A percentile compares a stretch with the other conserved stretches of the same genome.
Conservation (phyloP, 2,329 filamentous ascomycete genomes). For the Neocucurbitaria cava region DNA sequence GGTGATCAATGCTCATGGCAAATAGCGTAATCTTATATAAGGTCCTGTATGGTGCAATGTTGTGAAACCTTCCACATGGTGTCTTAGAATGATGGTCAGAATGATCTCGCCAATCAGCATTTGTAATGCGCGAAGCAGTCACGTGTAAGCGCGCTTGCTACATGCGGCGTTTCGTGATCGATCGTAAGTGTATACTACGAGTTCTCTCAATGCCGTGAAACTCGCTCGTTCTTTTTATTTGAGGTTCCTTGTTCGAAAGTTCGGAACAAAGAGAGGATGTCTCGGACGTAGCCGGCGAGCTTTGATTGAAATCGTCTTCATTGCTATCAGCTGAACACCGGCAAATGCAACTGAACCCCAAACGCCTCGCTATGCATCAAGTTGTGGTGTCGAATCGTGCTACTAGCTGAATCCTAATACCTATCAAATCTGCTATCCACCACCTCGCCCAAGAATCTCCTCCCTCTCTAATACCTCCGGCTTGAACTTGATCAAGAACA, state of each 20-base stretch:
- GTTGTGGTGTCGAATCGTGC: background rate
- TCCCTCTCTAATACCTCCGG: slow-evolving; percentile 92
- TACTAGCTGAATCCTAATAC: too few species aligned
- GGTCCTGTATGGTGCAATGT: background rate
- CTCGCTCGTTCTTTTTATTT: background rate
- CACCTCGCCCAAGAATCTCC: slow-evolving; percentile 72
- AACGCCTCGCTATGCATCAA: slow-evolving; percentile 28
- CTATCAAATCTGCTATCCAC: slow-evolving; percentile 40
- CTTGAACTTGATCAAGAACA: slow-evolving; percentile 93
- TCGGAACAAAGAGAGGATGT: background rate
- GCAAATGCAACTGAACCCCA: slow-evolving; percentile 1
- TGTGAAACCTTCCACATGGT: slow-evolving; percentile 29
- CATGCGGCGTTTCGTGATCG: slow-evolving; percentile 8
- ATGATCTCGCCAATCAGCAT: slow-evolving; percentile 18
- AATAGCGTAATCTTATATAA: background rate
- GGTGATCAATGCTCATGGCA: background rate
- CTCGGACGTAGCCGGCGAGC: background rate
- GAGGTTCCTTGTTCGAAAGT: background rate
- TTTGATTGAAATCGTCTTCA: background rate
- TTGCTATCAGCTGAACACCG: background rate
- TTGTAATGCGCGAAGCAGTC: slow-evolving; percentile 25
- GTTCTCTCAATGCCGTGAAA: background rate
- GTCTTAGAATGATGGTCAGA: slow-evolving; percentile 10
- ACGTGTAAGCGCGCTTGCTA: slow-evolving; percentile 13
- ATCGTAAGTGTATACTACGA: background rate